Percentiles rank a stretch among this genome's conserved stretches.
Evolutionary conservation across 371 early-diverging fungal genomes (phyloP).

Genomic region (Syncephalastrum sp.): DNA sequence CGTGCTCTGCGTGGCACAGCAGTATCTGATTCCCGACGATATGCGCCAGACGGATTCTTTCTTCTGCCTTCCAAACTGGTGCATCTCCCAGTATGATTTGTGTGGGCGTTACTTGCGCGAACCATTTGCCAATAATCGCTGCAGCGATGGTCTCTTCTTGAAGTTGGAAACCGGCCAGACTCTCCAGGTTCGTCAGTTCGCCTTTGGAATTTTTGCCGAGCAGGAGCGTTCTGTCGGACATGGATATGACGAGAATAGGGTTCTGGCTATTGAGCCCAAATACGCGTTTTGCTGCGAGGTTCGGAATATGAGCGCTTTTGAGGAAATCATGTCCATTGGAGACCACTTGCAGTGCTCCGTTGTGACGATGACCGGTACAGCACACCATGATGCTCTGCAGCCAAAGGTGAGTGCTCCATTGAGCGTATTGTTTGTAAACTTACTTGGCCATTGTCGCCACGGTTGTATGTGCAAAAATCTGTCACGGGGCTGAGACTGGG

Average conservation of each 20-base stretch:
- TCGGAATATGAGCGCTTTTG: constrained; percentile 54
- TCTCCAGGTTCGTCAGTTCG: constrained; percentile 1
- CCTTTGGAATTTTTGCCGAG: background rate
- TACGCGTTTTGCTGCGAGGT: constrained; percentile 63
- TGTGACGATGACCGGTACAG: constrained; percentile 78
- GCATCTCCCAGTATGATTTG: too few species aligned
- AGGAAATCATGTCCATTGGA: constrained; percentile 87
- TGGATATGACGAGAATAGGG: background rate
- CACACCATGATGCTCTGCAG: constrained; percentile 76
- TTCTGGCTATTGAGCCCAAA: constrained; percentile 58
- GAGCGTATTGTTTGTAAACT: constrained; percentile 2
- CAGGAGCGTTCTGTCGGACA: too few species aligned
- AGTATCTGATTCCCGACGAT: too few species aligned
- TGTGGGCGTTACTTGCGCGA: too few species aligned
- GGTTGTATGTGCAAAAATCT: constrained; percentile 83
- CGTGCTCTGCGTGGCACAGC: too few species aligned
- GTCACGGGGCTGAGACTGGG: constrained; percentile 81
- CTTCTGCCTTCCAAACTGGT: too few species aligned
- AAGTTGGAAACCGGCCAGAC: background rate
- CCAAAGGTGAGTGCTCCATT: background rate
- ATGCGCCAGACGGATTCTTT: too few species aligned
- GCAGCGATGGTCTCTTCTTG: too few species aligned
- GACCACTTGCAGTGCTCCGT: constrained; percentile 79
- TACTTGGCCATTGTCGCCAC: constrained; percentile 74
- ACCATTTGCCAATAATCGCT: too few species aligned